phyloP scores from a whole-genome alignment of 2,329 filamentous ascomycete species.

The Botryotinia narcissicola region DNA sequence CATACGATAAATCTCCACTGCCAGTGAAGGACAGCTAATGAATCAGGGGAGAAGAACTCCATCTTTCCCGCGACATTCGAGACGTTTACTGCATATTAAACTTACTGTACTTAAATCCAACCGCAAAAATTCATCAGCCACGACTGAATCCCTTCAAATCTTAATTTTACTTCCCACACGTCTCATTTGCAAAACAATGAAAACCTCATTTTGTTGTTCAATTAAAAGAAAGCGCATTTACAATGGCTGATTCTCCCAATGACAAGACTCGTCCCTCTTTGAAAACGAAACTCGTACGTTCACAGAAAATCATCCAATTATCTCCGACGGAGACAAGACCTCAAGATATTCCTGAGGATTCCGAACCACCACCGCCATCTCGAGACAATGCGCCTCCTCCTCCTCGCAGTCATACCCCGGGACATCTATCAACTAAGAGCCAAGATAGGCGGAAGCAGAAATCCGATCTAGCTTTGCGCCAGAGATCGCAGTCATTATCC shows the following conservation, averaged over 20 bases:
- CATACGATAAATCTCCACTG: neutral
- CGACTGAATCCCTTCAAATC: slow-evolving; percentile 6
- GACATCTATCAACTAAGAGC: slow-evolving; percentile 59
- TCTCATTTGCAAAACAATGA: slow-evolving; percentile 18
- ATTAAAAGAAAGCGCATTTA: slow-evolving; percentile 31
- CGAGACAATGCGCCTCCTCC: slow-evolving; percentile 39
- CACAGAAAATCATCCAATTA: slow-evolving; percentile 51
- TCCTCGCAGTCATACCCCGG: slow-evolving; percentile 59
- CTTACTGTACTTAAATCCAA: slow-evolving; percentile 13
- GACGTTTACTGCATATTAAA: slow-evolving; percentile 19
- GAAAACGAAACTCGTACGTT: slow-evolving; percentile 49
- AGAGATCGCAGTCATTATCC: slow-evolving; percentile 39
- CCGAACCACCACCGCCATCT: slow-evolving; percentile 39
- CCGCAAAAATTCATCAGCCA: slow-evolving; percentile 18
- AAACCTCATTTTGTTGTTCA: slow-evolving; percentile 21
- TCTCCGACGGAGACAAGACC: slow-evolving; percentile 40
- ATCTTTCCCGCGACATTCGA: slow-evolving; percentile 12
- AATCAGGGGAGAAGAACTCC: slow-evolving; percentile 13
- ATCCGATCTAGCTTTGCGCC: slow-evolving; percentile 35
- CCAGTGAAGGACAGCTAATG: slow-evolving; percentile 16
- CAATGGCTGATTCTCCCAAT: slow-evolving; percentile 38
- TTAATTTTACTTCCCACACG: slow-evolving; percentile 3
- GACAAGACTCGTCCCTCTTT: slow-evolving; percentile 39
- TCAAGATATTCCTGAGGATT: slow-evolving; percentile 41
- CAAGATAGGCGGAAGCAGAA: slow-evolving; percentile 39